These are phyloP conservation scores for Capsicum pubescens DNA, from an alignment of 257 asterid genomes.

Conservation along the genomic window DNA sequence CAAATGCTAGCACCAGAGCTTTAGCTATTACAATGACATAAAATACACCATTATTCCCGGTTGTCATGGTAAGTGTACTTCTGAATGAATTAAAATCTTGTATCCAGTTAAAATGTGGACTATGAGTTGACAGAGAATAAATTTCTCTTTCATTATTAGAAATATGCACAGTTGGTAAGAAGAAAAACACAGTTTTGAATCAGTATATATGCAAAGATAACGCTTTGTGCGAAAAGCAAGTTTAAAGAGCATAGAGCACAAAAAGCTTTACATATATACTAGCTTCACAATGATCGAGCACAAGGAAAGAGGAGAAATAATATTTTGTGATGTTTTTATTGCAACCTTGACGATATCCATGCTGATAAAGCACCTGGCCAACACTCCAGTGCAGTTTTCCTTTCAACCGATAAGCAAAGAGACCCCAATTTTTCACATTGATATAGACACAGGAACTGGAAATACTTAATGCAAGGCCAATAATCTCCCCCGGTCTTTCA, in stretches of 20 bases:
- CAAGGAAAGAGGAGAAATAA: conserved; percentile 72
- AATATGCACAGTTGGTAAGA: conserved; percentile 51
- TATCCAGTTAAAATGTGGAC: conserved; percentile 85
- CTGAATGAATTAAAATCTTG: conserved; percentile 78
- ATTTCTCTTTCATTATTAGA: conserved; percentile 78
- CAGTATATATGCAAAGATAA: not conserved
- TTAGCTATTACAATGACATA: conserved; percentile 59
- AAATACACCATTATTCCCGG: conserved; percentile 81
- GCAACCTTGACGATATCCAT: conserved; percentile 92
- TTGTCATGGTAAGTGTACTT: conserved; percentile 48
- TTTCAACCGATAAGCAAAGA: conserved; percentile 63
- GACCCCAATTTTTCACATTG: conserved; percentile 66
- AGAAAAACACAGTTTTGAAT: not conserved
- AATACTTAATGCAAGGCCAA: conserved; percentile 76
- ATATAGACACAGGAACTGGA: conserved; percentile 67
- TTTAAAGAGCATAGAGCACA: not conserved
- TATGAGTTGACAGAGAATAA: conserved; percentile 74
- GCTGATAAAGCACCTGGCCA: conserved; percentile 77
- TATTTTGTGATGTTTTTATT: conserved; percentile 60
- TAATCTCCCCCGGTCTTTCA: conserved; percentile 61
- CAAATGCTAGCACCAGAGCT: conserved; percentile 64
- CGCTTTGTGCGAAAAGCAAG: not conserved
- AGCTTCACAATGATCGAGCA: conserved; percentile 94
- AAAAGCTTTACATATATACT: conserved; percentile 65
- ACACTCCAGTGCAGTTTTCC: conserved; percentile 83